These are phyloP conservation scores for Gossypium trilobum DNA, from an alignment of 441 rosid genomes.

Conservation along the genomic window DNA sequence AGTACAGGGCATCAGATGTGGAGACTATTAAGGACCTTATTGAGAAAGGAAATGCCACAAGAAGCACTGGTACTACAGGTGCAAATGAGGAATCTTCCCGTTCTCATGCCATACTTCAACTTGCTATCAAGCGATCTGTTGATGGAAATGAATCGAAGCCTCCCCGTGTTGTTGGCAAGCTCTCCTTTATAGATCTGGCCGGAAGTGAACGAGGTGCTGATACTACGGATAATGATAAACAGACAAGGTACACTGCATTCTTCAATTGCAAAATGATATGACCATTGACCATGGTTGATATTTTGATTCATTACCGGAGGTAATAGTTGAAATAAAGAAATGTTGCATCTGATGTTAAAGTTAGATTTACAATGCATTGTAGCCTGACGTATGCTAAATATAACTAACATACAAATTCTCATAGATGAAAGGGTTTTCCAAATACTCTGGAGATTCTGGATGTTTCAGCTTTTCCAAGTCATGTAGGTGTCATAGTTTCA, in stretches of 20 bases:
- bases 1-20: conserved; percentile 82
- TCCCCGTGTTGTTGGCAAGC: conserved; percentile 84
- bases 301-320: background rate
- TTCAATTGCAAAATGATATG: background rate
- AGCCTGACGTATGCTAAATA: background rate
- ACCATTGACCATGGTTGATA: background rate
- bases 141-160: conserved; percentile 73
- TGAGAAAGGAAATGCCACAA: conserved; percentile 78
- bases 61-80: conserved; percentile 93
- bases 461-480: background rate
- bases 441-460: background rate
- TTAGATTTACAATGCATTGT: background rate
- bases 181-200: conserved; percentile 94
- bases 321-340: background rate
- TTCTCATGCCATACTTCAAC: conserved; percentile 98
- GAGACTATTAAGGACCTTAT: conserved; percentile 81
- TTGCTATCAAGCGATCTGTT: conserved; percentile 73
- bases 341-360: background rate
- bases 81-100: conserved; percentile 99
- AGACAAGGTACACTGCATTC: conserved; percentile 54
- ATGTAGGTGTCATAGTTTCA: background rate
- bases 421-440: background rate
- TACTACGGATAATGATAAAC: conserved; percentile 94
- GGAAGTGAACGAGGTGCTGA: conserved; percentile 99
- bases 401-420: background rate